These are phyloP conservation scores for Lophiostoma macrostomum DNA, from an alignment of 495 filamentous ascomycete genomes.

Conservation along the genomic window DNA sequence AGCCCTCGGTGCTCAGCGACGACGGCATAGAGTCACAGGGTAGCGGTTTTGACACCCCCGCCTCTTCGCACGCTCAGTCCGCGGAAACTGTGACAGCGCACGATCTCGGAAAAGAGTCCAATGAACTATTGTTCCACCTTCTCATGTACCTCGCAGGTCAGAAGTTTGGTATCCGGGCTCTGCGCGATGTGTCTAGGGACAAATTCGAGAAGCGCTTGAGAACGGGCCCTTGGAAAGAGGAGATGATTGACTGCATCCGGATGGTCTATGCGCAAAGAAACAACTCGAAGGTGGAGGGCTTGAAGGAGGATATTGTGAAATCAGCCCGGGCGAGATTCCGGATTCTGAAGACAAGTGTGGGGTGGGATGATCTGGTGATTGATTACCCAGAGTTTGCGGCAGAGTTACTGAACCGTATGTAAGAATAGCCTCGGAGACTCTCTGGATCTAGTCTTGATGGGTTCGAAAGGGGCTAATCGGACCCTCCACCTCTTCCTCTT, in stretches of 20 bases:
- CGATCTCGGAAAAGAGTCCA: slow-evolving; percentile 12
- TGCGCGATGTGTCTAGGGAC: slow-evolving; percentile 10
- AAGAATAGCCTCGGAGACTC: not conserved
- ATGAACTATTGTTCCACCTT: slow-evolving; percentile 22
- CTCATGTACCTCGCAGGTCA: slow-evolving; percentile 17
- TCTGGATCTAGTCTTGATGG: not conserved
- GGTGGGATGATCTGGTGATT: slow-evolving; percentile 17
- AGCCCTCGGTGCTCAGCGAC: not conserved
- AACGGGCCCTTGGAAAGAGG: not conserved
- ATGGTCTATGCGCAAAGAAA: slow-evolving; percentile 18
- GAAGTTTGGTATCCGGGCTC: slow-evolving; percentile 13
- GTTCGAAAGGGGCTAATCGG: not conserved
- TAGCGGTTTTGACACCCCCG: not conserved
- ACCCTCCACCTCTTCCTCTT: slow-evolving; percentile 1
- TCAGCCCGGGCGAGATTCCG: slow-evolving; percentile 7
- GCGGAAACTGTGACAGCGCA: not conserved
- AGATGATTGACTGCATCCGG: slow-evolving; percentile 20
- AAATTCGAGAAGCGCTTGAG: slow-evolving; percentile 16
- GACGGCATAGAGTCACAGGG: not conserved
- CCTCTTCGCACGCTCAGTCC: not conserved
- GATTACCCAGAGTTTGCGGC: slow-evolving; percentile 23
- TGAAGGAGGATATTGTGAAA: slow-evolving; percentile 19
- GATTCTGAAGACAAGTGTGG: slow-evolving; percentile 6
- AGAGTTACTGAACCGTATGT: slow-evolving; percentile 16
- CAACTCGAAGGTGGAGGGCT: not conserved